These are phyloP conservation scores for Penicillium ochrochloron DNA, from an alignment of 495 filamentous ascomycete species.

Conservation along the genomic window DNA sequence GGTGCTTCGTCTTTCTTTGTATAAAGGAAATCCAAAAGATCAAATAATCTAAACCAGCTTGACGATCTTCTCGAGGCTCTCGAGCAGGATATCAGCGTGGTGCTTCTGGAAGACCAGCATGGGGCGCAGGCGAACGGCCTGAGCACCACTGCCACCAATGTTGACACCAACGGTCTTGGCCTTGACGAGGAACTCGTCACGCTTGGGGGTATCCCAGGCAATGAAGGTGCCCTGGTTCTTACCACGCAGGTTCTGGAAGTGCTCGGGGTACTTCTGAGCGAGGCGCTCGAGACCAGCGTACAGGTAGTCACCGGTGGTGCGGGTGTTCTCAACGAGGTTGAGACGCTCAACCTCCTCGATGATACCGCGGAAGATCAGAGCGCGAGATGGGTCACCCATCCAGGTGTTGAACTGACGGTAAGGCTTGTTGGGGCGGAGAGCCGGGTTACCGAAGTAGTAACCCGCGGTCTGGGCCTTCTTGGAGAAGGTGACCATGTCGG, in stretches of 20 bases:
- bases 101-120: slow-evolving; percentile 97
- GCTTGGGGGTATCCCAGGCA: slow-evolving; percentile 86
- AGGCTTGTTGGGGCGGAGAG: slow-evolving; percentile 95
- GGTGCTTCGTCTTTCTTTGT: not conserved
- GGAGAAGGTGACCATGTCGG: slow-evolving; percentile 98
- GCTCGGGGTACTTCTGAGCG: slow-evolving; percentile 73
- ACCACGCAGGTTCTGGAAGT: slow-evolving; percentile 88
- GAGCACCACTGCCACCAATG: slow-evolving; percentile 85
- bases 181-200: slow-evolving; percentile 83
- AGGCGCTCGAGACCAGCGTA: slow-evolving; percentile 72
- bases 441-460: slow-evolving; percentile 90
- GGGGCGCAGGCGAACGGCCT: slow-evolving; percentile 82
- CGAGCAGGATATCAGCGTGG: slow-evolving; percentile 75
- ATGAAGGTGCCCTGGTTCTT: slow-evolving; percentile 97
- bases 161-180: slow-evolving; percentile 81
- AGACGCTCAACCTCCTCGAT: slow-evolving; percentile 84
- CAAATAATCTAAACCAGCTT: slow-evolving; percentile 52
- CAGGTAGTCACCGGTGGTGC: slow-evolving; percentile 81
- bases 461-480: slow-evolving; percentile 99
- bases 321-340: slow-evolving; percentile 80
- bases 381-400: slow-evolving; percentile 96
- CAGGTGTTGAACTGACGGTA: slow-evolving; percentile 99
- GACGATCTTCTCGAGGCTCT: slow-evolving; percentile 76
- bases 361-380: slow-evolving; percentile 90
- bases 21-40: not conserved